phyloP scores from a whole-genome alignment of 73 alveolate genomes.

The Blepharisma stoltei region DNA sequence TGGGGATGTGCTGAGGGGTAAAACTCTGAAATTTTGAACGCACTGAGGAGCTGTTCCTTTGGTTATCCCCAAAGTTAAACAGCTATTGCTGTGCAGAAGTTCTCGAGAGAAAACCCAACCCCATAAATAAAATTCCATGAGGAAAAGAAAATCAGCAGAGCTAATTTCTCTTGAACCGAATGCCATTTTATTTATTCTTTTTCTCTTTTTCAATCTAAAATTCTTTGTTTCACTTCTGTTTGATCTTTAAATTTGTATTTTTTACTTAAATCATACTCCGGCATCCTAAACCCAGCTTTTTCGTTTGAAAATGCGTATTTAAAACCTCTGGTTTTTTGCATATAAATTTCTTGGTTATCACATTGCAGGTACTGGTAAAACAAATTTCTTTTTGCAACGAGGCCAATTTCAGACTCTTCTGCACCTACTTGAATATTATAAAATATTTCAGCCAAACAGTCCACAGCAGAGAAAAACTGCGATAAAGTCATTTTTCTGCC shows the following conservation, averaged over 20 bases:
- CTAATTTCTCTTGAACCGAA: too few species aligned
- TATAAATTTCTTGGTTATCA: conserved; percentile 7
- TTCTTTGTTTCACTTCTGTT: not conserved
- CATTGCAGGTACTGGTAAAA: not conserved
- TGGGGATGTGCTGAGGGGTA: too few species aligned
- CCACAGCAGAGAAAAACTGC: conserved; percentile 4
- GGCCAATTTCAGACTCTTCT: not conserved
- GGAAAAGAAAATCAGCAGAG: too few species aligned
- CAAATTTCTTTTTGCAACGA: not conserved
- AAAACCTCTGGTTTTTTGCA: conserved; percentile 24
- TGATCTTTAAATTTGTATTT: conserved; percentile 10
- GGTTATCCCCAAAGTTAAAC: too few species aligned
- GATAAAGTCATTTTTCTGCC: not conserved
- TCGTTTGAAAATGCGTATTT: not conserved
- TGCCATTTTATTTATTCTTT: not conserved
- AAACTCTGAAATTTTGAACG: too few species aligned
- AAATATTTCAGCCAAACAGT: conserved; percentile 8
- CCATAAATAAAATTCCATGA: too few species aligned
- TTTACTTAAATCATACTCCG: conserved; percentile 26
- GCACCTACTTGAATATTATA: not conserved
- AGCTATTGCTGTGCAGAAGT: too few species aligned
- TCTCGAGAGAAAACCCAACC: too few species aligned
- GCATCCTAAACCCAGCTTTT: conserved; percentile 25
- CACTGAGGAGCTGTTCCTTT: too few species aligned
- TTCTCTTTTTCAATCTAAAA: conserved; percentile 5